Evolutionary conservation across 257 asterid genomes (phyloP), one percentile per base, ranked within the genome.

Genomic region (Nicotiana attenuata): DNA sequence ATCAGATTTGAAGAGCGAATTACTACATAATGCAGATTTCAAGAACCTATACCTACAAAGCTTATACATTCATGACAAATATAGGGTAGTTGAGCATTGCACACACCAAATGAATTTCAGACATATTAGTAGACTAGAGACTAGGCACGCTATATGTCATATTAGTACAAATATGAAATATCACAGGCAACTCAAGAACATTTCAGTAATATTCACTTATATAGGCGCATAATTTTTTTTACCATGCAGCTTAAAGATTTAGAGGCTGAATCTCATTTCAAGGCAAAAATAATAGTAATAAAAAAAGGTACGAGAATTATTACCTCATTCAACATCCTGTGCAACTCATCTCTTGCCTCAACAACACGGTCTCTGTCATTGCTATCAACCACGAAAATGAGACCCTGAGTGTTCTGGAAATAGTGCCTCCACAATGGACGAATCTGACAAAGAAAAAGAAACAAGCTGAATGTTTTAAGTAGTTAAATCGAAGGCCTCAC

Each of bases 401-500:
- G 77, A 38, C 77, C 77, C 57, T 69, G 77, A 20, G 77, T 69
- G 77, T 41, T 69, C 33, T 69, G 77, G 33, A 69, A 69, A 69
- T 69, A 69, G 57, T 69, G 77, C n/a, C 77, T 69, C 77, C 77
- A 69, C 7, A 69, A 69, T 69, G 77, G 77, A 69, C 77, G 77
- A 20, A 69, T 69, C 77, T 69, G 33, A 0, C 13, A n/a, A 38
- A 31, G 5, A 15, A 31, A 65, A 69, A 67, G 28, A 11, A 28
- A 20, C 57, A n/a, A 19, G 77, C n/a, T 20, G 50, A 10, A 20
- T 24, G 20, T 19, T 2, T 41, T 41, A 69, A 14, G 29, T 19
- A 69, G 57, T 69, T 69, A 31, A 69, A 38, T 69, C 33, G 22
- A 41, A 69, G n/a, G 57, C 57, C 57, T 69, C 56, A 41, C 22